Conservation (phyloP, 2,329 filamentous ascomycete genomes). For the Monilinia aucupariae region DNA sequence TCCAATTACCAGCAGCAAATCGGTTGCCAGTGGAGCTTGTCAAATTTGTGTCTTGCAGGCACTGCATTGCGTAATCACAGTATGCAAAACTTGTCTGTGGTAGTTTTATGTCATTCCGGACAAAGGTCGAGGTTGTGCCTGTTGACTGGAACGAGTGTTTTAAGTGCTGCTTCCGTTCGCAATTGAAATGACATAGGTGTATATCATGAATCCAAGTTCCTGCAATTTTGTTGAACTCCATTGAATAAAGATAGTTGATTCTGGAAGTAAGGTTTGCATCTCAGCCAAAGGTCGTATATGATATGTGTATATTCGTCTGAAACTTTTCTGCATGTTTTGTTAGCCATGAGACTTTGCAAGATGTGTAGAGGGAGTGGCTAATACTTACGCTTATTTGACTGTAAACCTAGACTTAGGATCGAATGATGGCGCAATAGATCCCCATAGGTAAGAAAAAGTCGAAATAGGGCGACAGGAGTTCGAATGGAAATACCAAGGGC, state of each 20-base stretch:
- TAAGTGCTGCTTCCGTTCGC: too few relatives aligned
- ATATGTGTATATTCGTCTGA: background rate
- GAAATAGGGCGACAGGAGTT: too few relatives aligned
- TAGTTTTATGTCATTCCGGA: constrained; percentile 8
- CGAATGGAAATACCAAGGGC: too few relatives aligned
- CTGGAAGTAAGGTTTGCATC: background rate
- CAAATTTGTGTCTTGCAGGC: background rate
- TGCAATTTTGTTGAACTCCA: too few relatives aligned
- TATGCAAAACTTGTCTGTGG: background rate
- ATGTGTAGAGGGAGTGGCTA: too few relatives aligned
- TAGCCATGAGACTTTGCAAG: background rate
- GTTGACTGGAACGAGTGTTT: background rate
- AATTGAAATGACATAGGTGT: too few relatives aligned
- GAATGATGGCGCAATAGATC: background rate
- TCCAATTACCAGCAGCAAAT: background rate
- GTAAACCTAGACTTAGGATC: background rate
- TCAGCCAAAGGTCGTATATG: background rate
- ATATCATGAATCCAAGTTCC: too few relatives aligned
- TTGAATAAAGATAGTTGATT: background rate
- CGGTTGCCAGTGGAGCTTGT: background rate
- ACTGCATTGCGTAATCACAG: background rate
- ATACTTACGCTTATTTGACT: background rate
- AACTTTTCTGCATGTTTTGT: background rate
- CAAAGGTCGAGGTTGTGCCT: background rate
- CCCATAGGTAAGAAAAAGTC: too few relatives aligned